These are phyloP conservation scores for Murraya paniculata DNA, from an alignment of 345 rosid genomes.

Conservation along the genomic window DNA sequence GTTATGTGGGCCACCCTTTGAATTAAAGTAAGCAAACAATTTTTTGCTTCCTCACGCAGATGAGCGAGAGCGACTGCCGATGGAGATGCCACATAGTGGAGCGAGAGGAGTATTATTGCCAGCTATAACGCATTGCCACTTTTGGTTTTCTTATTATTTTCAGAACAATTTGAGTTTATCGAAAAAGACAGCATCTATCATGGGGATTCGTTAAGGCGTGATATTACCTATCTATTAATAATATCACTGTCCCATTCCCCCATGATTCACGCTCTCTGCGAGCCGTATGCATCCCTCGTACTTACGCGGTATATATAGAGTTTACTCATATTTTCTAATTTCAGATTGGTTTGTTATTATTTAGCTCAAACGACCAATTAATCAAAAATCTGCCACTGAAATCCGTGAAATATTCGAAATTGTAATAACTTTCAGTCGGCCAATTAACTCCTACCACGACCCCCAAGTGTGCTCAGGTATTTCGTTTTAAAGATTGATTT, in stretches of 20 bases:
- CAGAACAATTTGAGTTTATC: conserved; percentile 10
- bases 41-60: conserved; percentile 28
- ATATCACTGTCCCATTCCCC: conserved; percentile 18
- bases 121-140: conserved; percentile 39
- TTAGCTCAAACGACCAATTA: too few relatives aligned
- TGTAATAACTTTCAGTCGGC: too few relatives aligned
- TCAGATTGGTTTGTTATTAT: too few relatives aligned
- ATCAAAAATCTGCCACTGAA: too few relatives aligned
- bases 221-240: background rate
- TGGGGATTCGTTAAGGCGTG: conserved; percentile 19
- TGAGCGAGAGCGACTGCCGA: conserved; percentile 11
- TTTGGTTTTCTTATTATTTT: conserved; percentile 1
- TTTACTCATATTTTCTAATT: too few relatives aligned
- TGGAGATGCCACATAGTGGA: conserved; percentile 15
- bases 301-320: background rate
- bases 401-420: too few relatives aligned
- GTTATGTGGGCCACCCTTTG: background rate
- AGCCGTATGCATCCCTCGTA: conserved; percentile 35
- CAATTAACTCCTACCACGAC: too few relatives aligned
- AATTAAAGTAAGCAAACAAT: too few relatives aligned
- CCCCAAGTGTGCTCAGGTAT: too few relatives aligned
- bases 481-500: too few relatives aligned
- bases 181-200: conserved; percentile 31
- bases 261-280: conserved; percentile 31
- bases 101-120: conserved; percentile 20